Conservation (phyloP, 2,329 filamentous ascomycete species). For the Alternaria postmessia region DNA sequence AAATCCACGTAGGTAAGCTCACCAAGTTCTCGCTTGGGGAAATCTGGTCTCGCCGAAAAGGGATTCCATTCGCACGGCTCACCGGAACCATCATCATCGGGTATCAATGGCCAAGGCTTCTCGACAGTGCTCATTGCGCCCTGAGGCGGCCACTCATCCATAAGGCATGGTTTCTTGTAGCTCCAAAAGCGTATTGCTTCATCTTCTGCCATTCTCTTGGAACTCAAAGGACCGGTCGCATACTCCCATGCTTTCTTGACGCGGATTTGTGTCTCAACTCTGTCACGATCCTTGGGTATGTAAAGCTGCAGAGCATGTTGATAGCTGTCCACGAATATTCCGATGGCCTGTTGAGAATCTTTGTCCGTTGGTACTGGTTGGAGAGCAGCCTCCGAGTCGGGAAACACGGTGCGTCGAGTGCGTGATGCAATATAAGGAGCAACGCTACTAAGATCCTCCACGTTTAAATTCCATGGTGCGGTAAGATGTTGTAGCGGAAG, state of each 20-base stretch:
- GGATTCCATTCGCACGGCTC: slow-evolving; percentile 40
- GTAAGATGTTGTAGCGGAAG: slow-evolving; percentile 46
- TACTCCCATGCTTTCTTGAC: slow-evolving; percentile 38
- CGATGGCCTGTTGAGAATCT: slow-evolving; percentile 38
- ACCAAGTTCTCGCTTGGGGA: slow-evolving; percentile 21
- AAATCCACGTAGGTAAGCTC: slow-evolving; percentile 37
- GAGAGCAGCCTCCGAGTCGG: slow-evolving; percentile 26
- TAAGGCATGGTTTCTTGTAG: background rate
- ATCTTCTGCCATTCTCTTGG: slow-evolving; percentile 31
- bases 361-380: slow-evolving; percentile 29
- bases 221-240: slow-evolving; percentile 37
- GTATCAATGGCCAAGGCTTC: slow-evolving; percentile 26
- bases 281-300: slow-evolving; percentile 17
- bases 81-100: slow-evolving; percentile 21
- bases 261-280: slow-evolving; percentile 23
- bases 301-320: slow-evolving; percentile 36
- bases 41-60: slow-evolving; percentile 15
- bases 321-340: slow-evolving; percentile 48
- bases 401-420: slow-evolving; percentile 29
- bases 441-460: slow-evolving; percentile 12
- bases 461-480: slow-evolving; percentile 19
- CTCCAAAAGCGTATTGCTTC: slow-evolving; percentile 46
- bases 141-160: slow-evolving; percentile 3
- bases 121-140: background rate
- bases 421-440: slow-evolving; percentile 41